phyloP scores from a whole-genome alignment of 495 filamentous ascomycete species.

The Penicillium herquei region DNA sequence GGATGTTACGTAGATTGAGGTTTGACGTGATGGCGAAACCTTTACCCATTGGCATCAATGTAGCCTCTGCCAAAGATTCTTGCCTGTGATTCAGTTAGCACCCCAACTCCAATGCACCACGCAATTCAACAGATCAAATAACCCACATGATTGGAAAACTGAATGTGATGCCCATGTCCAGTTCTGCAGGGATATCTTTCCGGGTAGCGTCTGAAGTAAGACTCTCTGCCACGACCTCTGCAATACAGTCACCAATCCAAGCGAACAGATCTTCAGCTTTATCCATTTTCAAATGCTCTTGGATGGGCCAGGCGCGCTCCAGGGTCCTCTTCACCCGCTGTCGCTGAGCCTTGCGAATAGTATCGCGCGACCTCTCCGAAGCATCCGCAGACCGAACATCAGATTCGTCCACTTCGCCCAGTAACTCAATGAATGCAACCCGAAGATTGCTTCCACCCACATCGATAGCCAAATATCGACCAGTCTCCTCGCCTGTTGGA shows the following conservation, averaged over 20 bases:
- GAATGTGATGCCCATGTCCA: conserved; percentile 81
- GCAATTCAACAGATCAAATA: not conserved
- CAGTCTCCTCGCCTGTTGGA: conserved; percentile 60
- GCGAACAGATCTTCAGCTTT: conserved; percentile 71
- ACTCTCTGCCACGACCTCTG: conserved; percentile 63
- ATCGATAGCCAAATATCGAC: conserved; percentile 75
- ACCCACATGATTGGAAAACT: conserved; percentile 81
- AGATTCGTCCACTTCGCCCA: conserved; percentile 46
- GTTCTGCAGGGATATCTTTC: conserved; percentile 47
- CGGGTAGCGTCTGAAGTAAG: conserved; percentile 43
- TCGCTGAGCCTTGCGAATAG: conserved; percentile 45
- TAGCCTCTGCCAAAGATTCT: conserved; percentile 69
- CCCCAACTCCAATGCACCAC: not conserved
- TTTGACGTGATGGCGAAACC: conserved; percentile 76
- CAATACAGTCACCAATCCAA: conserved; percentile 78
- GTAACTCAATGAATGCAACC: conserved; percentile 73
- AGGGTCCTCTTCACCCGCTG: conserved; percentile 57
- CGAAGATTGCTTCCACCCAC: conserved; percentile 80
- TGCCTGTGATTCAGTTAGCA: conserved; percentile 53
- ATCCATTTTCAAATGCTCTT: conserved; percentile 74
- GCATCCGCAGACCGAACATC: conserved; percentile 34
- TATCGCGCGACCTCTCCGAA: conserved; percentile 38
- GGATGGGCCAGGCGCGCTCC: conserved; percentile 76
- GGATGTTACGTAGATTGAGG: conserved; percentile 67
- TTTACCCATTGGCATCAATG: conserved; percentile 85